Evolutionary conservation across 805 yeast genomes (phyloP), one percentile per base, ranked within the genome.

Genomic region (Kazachstania martiniae): DNA sequence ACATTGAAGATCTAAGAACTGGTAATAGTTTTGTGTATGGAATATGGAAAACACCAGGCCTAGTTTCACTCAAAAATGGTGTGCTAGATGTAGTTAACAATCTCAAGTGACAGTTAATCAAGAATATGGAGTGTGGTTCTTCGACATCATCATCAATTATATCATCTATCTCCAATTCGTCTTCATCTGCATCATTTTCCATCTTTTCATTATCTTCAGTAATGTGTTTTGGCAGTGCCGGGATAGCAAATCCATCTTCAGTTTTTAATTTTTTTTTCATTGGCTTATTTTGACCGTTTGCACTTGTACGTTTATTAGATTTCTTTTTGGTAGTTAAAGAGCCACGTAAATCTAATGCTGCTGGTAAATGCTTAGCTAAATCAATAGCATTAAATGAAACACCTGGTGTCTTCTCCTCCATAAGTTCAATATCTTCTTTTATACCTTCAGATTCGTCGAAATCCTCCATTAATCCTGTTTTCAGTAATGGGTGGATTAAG

Each of bases 81-180:
- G 74, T 56, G 1, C 65, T 58, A 5, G 56, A 47, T 8, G 47
- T 42, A 1, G 80, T 59, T 21, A 89, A 63, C 8, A 87, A 61
- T 47, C 73, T 75, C 43, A 89, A 59, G 54, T 91, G 97, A 31
- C 73, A 68, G 32, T 65, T 72, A 8, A 80, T 60, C 8, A 65
- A 41, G 4, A 51, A 36, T 5, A 54, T 35, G 1, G 56, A 46
- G 22, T 49, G 55, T 3, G 63, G 47, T 21, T 51, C 53, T 22
- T 52, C 54, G 14, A 47, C 47, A 4, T 47, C 58, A 19, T 49
- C 65, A 2, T 51, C 58, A 19, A 46, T 49, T 25, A 53, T 65
- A 12, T 41, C 42, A 31, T 58, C 59, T 3, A 9, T 8, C 7
- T 49, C 44, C 4, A 46, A 50, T 3, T 34, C 38, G 17, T 41